A percentile compares a stretch with the other conserved stretches of the same genome.
These are phyloP conservation scores for Brasilioporus rufonigricans DNA, from an alignment of 768 basidiomycete genomes.

Conservation along the genomic window DNA sequence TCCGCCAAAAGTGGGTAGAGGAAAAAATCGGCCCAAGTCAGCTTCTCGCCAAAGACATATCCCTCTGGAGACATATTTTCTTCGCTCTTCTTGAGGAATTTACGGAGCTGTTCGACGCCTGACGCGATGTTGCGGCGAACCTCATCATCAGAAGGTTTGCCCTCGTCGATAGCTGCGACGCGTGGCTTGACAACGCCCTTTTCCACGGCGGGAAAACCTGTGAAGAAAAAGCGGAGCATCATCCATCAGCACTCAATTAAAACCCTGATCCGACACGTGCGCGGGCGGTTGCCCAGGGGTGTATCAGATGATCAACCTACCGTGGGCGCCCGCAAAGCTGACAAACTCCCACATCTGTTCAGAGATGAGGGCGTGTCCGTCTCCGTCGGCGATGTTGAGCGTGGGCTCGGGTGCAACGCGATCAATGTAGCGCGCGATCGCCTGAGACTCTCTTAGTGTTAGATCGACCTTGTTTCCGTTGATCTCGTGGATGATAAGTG, in stretches of 20 bases:
- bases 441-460: conserved; percentile 28
- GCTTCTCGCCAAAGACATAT: conserved; percentile 27
- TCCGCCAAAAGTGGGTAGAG: conserved; percentile 32
- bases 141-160: conserved; percentile 20
- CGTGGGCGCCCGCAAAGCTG: conserved; percentile 22
- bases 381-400: conserved; percentile 19
- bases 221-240: background rate
- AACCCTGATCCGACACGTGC: background rate
- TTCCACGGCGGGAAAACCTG: conserved; percentile 32
- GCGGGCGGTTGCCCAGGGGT: background rate
- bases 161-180: conserved; percentile 25
- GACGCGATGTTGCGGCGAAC: conserved; percentile 17
- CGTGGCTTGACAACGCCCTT: conserved; percentile 33
- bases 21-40: conserved; percentile 35
- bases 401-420: conserved; percentile 29
- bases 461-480: conserved; percentile 21
- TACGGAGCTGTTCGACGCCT: conserved; percentile 17
- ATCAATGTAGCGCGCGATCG: conserved; percentile 31
- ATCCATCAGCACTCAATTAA: background rate
- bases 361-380: conserved; percentile 19
- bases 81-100: conserved; percentile 19
- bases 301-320: conserved; percentile 7
- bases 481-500: conserved; percentile 30
- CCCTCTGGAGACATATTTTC: conserved; percentile 26
- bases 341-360: conserved; percentile 37